Evolutionary conservation across 2,329 filamentous ascomycete species (phyloP).

Genomic region (Aspergillus tamarii): DNA sequence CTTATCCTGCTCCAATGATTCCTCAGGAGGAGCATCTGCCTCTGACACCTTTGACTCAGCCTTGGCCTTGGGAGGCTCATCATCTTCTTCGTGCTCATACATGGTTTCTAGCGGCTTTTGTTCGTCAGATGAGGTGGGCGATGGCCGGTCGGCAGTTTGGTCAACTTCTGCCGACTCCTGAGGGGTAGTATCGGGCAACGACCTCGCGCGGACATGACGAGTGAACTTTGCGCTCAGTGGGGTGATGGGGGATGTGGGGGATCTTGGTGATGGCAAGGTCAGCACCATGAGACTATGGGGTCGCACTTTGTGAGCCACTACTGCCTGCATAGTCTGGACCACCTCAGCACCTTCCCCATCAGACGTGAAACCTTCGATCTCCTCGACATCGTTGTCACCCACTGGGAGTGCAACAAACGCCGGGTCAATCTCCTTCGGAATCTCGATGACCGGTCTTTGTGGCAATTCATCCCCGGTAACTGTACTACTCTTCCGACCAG

Average conservation of each 20-base stretch:
- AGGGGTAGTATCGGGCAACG: constrained; percentile 49
- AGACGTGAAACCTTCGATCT: constrained; percentile 73
- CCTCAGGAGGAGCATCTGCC: not conserved
- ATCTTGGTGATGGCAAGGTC: constrained; percentile 35
- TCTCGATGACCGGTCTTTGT: constrained; percentile 19
- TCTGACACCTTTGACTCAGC: not conserved
- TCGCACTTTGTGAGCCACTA: constrained; percentile 46
- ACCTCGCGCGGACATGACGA: constrained; percentile 50
- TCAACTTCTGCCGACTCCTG: constrained; percentile 20
- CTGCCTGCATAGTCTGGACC: constrained; percentile 40
- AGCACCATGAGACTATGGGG: constrained; percentile 49
- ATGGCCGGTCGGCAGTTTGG: constrained; percentile 22
- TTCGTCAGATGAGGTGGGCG: constrained; percentile 31
- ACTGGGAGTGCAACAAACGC: constrained; percentile 36
- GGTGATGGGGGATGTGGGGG: constrained; percentile 30
- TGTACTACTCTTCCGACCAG: constrained; percentile 44
- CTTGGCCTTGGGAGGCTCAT: constrained; percentile 24
- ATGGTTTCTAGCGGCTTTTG: constrained; percentile 40
- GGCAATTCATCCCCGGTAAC: constrained; percentile 37
- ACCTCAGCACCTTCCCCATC: constrained; percentile 61
- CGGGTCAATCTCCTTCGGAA: constrained; percentile 33
- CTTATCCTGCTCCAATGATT: constrained; percentile 20
- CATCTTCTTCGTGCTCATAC: constrained; percentile 38
- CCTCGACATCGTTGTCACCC: constrained; percentile 53
- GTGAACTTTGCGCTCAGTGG: constrained; percentile 28